A percentile compares a stretch with the other conserved stretches of the same genome.
These are phyloP conservation scores for Trichoderma guizhouense DNA, from an alignment of 2,329 filamentous ascomycete genomes.

Conservation along the genomic window DNA sequence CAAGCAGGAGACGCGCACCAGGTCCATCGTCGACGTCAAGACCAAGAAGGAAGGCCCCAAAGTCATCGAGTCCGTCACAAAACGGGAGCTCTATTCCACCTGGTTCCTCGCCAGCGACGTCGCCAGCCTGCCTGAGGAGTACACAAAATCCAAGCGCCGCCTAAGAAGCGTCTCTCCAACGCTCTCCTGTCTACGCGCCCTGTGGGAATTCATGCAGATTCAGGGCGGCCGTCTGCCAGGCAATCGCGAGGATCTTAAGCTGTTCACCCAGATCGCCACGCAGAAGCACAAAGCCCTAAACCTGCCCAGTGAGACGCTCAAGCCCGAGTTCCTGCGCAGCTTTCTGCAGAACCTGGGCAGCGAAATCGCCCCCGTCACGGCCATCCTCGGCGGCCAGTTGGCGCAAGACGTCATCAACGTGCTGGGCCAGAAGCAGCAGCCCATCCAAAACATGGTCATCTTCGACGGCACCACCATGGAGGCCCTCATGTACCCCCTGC, in stretches of 20 bases:
- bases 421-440: constrained; percentile 84
- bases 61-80: constrained; percentile 80
- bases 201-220: constrained; percentile 74
- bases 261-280: constrained; percentile 74
- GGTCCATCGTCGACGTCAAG: constrained; percentile 68
- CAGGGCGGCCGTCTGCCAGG: constrained; percentile 53
- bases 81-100: constrained; percentile 86
- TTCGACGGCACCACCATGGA: constrained; percentile 83
- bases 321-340: constrained; percentile 69
- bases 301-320: constrained; percentile 64
- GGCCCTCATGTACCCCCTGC: constrained; percentile 76
- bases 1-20: constrained; percentile 70
- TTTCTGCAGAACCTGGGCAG: constrained; percentile 84
- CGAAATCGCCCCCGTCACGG: constrained; percentile 82
- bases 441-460: constrained; percentile 89
- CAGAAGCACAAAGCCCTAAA: constrained; percentile 73
- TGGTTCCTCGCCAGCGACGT: constrained; percentile 78
- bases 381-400: constrained; percentile 84
- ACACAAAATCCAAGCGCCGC: constrained; percentile 63
- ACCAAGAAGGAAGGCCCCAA: constrained; percentile 67
- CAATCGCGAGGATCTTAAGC: constrained; percentile 63
- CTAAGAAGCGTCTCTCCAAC: constrained; percentile 76
- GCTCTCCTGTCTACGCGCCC: constrained; percentile 78
- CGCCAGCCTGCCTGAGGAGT: constrained; percentile 67
- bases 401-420: constrained; percentile 98